These are phyloP conservation scores for Penicillium subrubescens DNA, from an alignment of 495 filamentous ascomycete genomes.

Conservation along the genomic window DNA sequence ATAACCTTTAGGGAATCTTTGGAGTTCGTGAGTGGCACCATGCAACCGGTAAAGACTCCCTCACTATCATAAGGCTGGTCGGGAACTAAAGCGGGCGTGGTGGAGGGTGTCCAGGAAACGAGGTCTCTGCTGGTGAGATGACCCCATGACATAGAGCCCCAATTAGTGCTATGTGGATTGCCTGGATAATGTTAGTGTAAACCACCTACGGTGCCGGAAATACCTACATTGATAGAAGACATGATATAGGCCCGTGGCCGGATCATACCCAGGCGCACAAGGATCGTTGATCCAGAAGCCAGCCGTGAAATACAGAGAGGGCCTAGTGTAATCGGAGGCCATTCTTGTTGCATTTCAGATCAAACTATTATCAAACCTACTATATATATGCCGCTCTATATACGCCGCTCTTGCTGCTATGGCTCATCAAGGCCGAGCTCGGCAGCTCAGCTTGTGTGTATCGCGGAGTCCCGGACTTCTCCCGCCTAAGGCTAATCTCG, in stretches of 20 bases:
- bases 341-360: neutral
- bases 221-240: neutral
- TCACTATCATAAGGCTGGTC: neutral
- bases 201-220: neutral
- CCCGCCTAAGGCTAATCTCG: neutral
- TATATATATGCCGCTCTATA: neutral
- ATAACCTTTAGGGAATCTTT: neutral
- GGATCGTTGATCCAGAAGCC: neutral
- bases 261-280: neutral
- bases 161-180: neutral
- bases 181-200: neutral
- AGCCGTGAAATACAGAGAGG: neutral
- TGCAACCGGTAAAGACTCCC: neutral
- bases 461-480: neutral
- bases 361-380: neutral
- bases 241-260: neutral
- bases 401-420: neutral
- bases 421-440: neutral
- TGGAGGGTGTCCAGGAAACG: neutral
- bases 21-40: neutral
- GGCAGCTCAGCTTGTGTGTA: neutral
- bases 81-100: neutral
- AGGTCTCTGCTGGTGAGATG: neutral
- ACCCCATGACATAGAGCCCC: neutral
- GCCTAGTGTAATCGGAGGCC: neutral